Conservation (phyloP, 1,284 basidiomycete genomes). For the Rhodotorula sp. region DNA sequence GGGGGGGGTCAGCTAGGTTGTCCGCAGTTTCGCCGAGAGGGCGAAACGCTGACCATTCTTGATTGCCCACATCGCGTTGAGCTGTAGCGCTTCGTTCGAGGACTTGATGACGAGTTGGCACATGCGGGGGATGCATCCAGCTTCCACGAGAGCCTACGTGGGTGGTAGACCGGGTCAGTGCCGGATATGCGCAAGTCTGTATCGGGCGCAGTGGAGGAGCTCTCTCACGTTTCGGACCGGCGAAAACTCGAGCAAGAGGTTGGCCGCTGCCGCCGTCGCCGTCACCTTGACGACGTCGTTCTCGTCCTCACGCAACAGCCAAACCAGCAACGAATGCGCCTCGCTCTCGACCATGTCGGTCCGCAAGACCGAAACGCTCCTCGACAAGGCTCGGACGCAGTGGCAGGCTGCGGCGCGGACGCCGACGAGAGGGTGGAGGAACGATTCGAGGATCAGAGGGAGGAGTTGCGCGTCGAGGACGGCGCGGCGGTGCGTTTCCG, state of each 20-base stretch:
- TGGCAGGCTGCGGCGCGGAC: slow-evolving; percentile 82
- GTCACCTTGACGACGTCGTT: slow-evolving; percentile 69
- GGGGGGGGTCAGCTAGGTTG: not conserved
- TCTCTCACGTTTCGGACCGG: slow-evolving; percentile 58
- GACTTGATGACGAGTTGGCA: slow-evolving; percentile 30
- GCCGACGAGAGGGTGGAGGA: slow-evolving; percentile 64
- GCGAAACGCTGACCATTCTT: slow-evolving; percentile 29
- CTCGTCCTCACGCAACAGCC: slow-evolving; percentile 53
- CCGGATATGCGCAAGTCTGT: not conserved
- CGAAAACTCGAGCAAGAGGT: slow-evolving; percentile 80
- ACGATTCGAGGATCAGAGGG: slow-evolving; percentile 58
- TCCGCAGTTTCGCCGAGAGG: not conserved
- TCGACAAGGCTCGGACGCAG: slow-evolving; percentile 72
- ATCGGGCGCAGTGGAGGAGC: no score
- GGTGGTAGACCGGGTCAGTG: no score
- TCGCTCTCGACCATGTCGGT: slow-evolving; percentile 80
- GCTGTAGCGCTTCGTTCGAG: slow-evolving; percentile 10
- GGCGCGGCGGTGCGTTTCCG: slow-evolving; percentile 65
- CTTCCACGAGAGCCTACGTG: slow-evolving; percentile 32
- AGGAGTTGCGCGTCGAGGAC: slow-evolving; percentile 62
- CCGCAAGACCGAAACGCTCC: slow-evolving; percentile 71
- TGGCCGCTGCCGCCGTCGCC: slow-evolving; percentile 73
- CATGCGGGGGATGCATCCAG: slow-evolving; percentile 37
- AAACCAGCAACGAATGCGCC: slow-evolving; percentile 62
- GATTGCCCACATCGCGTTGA: slow-evolving; percentile 31